Evolutionary conservation across 164 flowering plant species (phyloP), one percentile per base, ranked within the genome.

Genomic region (Sedum album): DNA sequence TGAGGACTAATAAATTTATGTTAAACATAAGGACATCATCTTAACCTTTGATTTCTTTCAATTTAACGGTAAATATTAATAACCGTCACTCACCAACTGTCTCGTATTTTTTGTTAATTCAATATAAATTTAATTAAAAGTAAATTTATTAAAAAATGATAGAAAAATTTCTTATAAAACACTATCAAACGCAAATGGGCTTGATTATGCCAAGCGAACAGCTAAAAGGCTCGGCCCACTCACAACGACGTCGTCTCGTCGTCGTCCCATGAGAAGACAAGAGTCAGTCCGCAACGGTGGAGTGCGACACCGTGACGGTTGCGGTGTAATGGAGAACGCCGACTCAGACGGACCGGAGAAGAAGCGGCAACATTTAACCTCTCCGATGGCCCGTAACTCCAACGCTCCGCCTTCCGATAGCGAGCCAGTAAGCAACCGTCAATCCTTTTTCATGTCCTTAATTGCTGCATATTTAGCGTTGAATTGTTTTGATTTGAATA

Each of bases 321-420:
- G 51, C 4, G 51, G 51, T 46, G n/a, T 46, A 46, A 74, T 71
- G 79, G 77, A 76, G 42, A 69, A 67, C 67, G 36, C 48, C 15
- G 77, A 74, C 23, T 31, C 74, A 1, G 77, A 72, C 11, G 76
- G 73, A 67, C 80, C 80, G 55, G 69, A 72, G 65, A 70, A 71
- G 78, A 76, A 79, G 78, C 69, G 72, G 66, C 78, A 74, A 26
- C 82, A 76, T 68, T 46, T 53, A 13, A 66, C 66, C 42, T 71
- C 76, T 17, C 68, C 74, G 51, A 79, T 76, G 77, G 79, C 82
- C 25, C 77, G 76, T 4, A 68, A 70, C 66, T 73, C 83, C 23
- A 5, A 75, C 38, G 26, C 74, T 68, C 71, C 82, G 21, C 71
- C 76, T 18, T 64, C 75, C 66, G 65, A 68, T 62, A 66, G 69